Percentiles rank a stretch among this genome's conserved stretches.
These are phyloP conservation scores for Rhodotorula mucilaginosa DNA, from an alignment of 1,284 basidiomycete genomes.

Conservation along the genomic window DNA sequence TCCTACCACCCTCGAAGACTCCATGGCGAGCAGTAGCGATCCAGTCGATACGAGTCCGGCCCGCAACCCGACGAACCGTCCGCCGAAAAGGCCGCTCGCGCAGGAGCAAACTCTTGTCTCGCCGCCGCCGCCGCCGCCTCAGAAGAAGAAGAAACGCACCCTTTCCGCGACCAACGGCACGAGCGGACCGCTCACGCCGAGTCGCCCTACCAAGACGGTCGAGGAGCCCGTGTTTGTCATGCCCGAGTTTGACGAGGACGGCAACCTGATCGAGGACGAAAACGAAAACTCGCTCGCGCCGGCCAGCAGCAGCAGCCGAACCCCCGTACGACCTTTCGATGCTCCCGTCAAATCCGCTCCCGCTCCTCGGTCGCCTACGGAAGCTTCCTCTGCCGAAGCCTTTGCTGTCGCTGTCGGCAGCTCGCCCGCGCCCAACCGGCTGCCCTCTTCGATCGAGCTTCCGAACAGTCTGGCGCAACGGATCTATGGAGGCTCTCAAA, in stretches of 20 bases:
- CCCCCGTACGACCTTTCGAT: background rate
- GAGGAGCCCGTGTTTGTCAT: slow-evolving; percentile 4
- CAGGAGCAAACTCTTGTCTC: background rate
- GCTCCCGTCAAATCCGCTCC: background rate
- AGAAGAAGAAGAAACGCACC: too few species aligned
- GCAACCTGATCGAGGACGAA: slow-evolving; percentile 13
- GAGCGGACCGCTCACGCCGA: too few species aligned
- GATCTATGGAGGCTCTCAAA: background rate
- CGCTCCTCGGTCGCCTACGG: background rate
- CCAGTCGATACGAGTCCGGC: background rate
- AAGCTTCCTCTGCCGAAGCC: background rate
- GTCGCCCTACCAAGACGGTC: background rate
- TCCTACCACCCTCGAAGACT: background rate
- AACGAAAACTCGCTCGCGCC: background rate
- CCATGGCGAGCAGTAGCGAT: background rate
- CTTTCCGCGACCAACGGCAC: too few species aligned
- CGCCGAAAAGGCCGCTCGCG: background rate
- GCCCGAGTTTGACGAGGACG: slow-evolving; percentile 29
- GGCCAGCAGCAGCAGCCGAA: background rate
- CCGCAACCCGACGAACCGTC: background rate
- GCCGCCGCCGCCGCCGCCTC: too few species aligned
- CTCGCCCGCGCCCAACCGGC: background rate
- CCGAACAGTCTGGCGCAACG: background rate
- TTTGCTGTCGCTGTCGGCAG: too few species aligned
- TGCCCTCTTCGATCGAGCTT: slow-evolving; percentile 21